These are phyloP conservation scores for Lophium mytilinum DNA, from an alignment of 495 filamentous ascomycete genomes.

Conservation along the genomic window DNA sequence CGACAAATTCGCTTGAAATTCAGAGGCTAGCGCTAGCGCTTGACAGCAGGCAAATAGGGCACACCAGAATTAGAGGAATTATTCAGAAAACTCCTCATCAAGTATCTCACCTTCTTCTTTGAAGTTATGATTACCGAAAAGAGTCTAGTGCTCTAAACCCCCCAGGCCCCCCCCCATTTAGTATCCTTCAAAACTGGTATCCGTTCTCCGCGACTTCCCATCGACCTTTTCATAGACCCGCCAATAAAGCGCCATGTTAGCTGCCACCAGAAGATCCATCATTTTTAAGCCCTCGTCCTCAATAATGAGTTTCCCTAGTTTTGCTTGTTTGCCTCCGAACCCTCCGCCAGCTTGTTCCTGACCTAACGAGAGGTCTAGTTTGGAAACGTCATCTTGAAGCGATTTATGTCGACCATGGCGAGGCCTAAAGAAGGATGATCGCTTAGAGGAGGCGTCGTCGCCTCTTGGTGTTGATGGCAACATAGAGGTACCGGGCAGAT, in stretches of 20 bases:
- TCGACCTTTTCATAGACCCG: conserved; percentile 62
- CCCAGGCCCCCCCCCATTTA: neutral
- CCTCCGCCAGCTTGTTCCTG: conserved; percentile 74
- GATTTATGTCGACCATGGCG: conserved; percentile 13
- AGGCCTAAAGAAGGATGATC: conserved; percentile 20
- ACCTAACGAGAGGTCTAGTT: conserved; percentile 64
- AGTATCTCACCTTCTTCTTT: no score
- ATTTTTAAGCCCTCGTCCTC: conserved; percentile 90
- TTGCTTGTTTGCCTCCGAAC: conserved; percentile 73
- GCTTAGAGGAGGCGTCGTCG: conserved; percentile 20
- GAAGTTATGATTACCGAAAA: neutral
- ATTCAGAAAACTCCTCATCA: no score
- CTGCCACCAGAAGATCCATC: conserved; percentile 85
- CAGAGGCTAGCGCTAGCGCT: no score
- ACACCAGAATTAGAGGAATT: no score
- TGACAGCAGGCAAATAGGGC: no score
- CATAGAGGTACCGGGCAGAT: conserved; percentile 33
- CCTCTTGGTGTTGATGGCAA: conserved; percentile 14
- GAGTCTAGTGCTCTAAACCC: neutral
- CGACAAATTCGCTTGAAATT: no score
- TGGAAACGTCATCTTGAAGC: conserved; percentile 26
- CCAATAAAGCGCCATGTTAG: conserved; percentile 92
- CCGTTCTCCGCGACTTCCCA: neutral
- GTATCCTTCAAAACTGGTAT: neutral
- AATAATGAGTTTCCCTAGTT: conserved; percentile 87